Percentiles rank a stretch among this genome's conserved stretches.
phyloP scores from a whole-genome alignment of 768 basidiomycete genomes.

The Mrakia gelida region DNA sequence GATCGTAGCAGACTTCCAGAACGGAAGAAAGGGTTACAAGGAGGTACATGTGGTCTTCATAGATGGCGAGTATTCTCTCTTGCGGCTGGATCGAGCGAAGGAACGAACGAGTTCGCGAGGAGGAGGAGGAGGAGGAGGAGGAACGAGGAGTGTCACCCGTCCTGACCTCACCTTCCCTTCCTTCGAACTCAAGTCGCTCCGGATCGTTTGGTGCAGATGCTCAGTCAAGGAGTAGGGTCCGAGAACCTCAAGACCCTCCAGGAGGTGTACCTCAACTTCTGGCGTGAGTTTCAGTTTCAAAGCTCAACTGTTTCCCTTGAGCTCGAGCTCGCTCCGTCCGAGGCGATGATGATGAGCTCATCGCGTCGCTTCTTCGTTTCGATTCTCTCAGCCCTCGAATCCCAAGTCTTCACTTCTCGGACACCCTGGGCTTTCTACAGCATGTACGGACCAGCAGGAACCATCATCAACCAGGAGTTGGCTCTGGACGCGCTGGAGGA shows the following conservation, averaged over 20 bases:
- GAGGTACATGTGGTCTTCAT: slow-evolving; percentile 88
- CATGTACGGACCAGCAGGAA: slow-evolving; percentile 68
- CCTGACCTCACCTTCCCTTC: neutral
- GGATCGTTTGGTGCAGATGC: slow-evolving; percentile 68
- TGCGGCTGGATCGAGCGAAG: no score
- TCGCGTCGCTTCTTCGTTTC: neutral
- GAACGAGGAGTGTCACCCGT: neutral
- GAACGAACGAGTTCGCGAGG: no score
- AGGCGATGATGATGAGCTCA: neutral
- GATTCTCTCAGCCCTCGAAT: slow-evolving; percentile 63
- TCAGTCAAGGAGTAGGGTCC: slow-evolving; percentile 71
- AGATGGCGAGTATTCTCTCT: slow-evolving; percentile 61
- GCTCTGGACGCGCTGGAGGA: slow-evolving; percentile 77
- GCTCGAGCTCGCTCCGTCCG: neutral
- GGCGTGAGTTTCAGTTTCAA: slow-evolving; percentile 63
- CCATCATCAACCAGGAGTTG: slow-evolving; percentile 60
- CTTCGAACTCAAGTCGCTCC: slow-evolving; percentile 56
- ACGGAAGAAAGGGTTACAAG: slow-evolving; percentile 65
- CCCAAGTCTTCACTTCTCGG: slow-evolving; percentile 75
- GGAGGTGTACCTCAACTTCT: slow-evolving; percentile 89
- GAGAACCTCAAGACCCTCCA: slow-evolving; percentile 69
- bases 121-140: neutral
- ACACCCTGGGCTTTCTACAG: slow-evolving; percentile 79
- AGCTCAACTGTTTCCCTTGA: neutral
- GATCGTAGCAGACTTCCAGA: slow-evolving; percentile 74